Conservation (phyloP, 805 yeast species). For the Cyberlindnera mississippiensis region DNA sequence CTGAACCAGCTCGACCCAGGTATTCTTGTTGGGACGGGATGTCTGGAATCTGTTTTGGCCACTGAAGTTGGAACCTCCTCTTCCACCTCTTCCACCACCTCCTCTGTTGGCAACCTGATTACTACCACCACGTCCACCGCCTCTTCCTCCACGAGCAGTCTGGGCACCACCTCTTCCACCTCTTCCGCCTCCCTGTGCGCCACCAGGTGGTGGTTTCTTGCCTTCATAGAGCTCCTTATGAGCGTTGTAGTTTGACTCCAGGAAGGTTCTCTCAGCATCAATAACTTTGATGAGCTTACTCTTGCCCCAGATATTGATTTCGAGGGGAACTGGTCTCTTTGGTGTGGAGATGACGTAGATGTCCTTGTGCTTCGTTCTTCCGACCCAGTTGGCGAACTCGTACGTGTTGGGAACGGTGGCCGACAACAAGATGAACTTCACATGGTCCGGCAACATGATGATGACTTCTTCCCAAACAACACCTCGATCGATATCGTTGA, state of each 20-base stretch:
- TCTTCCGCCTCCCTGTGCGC: too few relatives aligned
- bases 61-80: constrained; percentile 26
- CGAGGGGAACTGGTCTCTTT: constrained; percentile 94
- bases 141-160: constrained; percentile 36
- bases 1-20: constrained; percentile 74
- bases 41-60: constrained; percentile 31
- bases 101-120: constrained; percentile 2
- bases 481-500: constrained; percentile 94
- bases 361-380: constrained; percentile 93
- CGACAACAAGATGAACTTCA: constrained; percentile 82
- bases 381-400: constrained; percentile 98
- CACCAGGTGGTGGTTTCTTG: constrained; percentile 35
- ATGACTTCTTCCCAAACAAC: constrained; percentile 99
- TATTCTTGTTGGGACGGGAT: constrained; percentile 61
- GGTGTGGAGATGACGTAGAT: constrained; percentile 95
- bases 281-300: constrained; percentile 68
- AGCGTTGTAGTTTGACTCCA: constrained; percentile 56
- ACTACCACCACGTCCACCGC: constrained; percentile 35
- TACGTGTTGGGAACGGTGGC: constrained; percentile 99
- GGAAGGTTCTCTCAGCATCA: constrained; percentile 66
- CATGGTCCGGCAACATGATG: constrained; percentile 95
- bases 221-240: constrained; percentile 51
- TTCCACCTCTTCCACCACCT: constrained; percentile 30
- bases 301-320: constrained; percentile 82
- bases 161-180: constrained; percentile 43